Base-by-base conservation (phyloP, 306 rosid species). In the Cicer yamashitae region DNA sequence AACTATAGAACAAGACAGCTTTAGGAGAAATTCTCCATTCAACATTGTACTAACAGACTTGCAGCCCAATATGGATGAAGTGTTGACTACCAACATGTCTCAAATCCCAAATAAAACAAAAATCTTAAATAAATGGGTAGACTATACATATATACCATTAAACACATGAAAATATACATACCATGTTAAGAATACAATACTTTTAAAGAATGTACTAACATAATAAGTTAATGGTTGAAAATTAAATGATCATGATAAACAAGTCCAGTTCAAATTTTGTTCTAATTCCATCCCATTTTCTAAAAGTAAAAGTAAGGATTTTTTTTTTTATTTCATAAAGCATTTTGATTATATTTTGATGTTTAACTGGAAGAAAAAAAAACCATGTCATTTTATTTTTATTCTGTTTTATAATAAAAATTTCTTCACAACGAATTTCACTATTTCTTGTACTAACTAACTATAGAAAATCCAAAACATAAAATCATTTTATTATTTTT, bases 1-100 rank as follows among this genome's bases (percentile, higher is more conserved):
- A 65, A 70, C 71, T 6, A 10, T 44, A n/a, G 14, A 73, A 58
- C 61, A 50, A 68, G 59, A n/a, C 73, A 7, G n/a, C 30, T 25
- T 12, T 12, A 57, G 46, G 65, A 65, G 17, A 43, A 38, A 50
- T 64, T 60, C 37, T 60, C 78, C 48, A 75, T 64, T 41, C 74
- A 67, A 52, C 71, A 50, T 63, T 43, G 58, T 66, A 53, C 38
- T 34, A n/a, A 39, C 12, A 38, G 17, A 50, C 44, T 63, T 50
- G 17, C 39, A 20, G 20, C 12, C 7, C 7, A 45, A 11, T 67
- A 45, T 68, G 59, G 38, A 65, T 65, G 2, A 9, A 39, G 6
- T 45, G 54, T 37, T 9, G 50, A 30, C 13, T 7, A 13, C 54
- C 22, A 56, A 7, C 56, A 57, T 71, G 25, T 41, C 47, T 1